Percentiles rank a stretch among this genome's conserved stretches.
Evolutionary conservation across 345 rosid species (phyloP).

Genomic region (Citrus inodora): DNA sequence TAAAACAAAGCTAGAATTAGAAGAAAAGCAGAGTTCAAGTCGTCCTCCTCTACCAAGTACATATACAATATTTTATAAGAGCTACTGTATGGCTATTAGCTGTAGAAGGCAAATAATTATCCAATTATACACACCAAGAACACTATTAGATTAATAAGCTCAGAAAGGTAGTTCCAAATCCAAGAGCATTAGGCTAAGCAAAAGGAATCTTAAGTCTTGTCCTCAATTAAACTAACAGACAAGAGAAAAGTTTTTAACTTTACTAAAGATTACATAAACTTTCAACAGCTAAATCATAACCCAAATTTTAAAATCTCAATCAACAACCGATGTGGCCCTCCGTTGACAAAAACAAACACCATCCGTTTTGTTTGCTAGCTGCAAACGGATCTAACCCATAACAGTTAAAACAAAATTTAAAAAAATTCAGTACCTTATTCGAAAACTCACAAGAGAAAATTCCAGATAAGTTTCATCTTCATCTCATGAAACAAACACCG

Average conservation of each 20-base stretch:
- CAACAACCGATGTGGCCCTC: neutral
- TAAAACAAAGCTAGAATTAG: neutral
- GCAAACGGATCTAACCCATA: slow-evolving; percentile 29
- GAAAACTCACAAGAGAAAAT: neutral
- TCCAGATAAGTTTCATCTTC: slow-evolving; percentile 18
- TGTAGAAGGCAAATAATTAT: neutral
- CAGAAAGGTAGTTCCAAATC: slow-evolving; percentile 17
- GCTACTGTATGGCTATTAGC: neutral
- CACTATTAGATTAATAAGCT: neutral
- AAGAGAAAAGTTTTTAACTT: slow-evolving; percentile 41
- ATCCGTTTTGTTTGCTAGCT: slow-evolving; percentile 21
- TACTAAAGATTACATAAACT: slow-evolving; percentile 41
- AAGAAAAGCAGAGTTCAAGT: neutral
- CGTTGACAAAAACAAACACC: slow-evolving; percentile 9
- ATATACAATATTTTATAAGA: neutral
- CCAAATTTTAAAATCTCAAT: slow-evolving; percentile 13
- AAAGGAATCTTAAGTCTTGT: slow-evolving; percentile 35
- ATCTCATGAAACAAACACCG: slow-evolving; percentile 2
- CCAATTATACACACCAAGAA: slow-evolving; percentile 14
- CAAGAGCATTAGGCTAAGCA: slow-evolving; percentile 21
- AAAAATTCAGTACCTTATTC: too few species aligned
- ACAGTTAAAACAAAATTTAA: slow-evolving; percentile 6
- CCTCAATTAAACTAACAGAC: slow-evolving; percentile 34
- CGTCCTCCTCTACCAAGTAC: neutral
- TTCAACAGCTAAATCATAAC: slow-evolving; percentile 37